These are phyloP conservation scores for Populus tomentosa DNA, from an alignment of 441 rosid genomes.

Conservation along the genomic window DNA sequence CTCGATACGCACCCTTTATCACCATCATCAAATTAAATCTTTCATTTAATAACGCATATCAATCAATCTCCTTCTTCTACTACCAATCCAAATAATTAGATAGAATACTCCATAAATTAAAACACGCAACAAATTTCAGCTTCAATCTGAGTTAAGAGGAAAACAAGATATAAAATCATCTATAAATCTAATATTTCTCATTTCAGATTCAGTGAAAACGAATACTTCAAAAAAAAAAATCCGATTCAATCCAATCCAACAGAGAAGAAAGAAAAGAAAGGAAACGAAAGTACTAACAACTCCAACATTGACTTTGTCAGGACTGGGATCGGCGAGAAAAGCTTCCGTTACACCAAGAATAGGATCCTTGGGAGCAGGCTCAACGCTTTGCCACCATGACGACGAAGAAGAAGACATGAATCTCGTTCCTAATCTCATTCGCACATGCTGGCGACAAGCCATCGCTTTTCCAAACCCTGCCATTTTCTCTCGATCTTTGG, in stretches of 20 bases:
- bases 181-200: background rate
- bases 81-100: background rate
- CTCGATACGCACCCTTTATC: conserved; percentile 93
- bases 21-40: background rate
- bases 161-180: background rate
- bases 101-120: background rate
- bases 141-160: background rate
- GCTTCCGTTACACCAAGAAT: conserved; percentile 96
- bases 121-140: background rate
- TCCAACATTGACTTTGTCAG: conserved; percentile 89
- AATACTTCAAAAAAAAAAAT: background rate
- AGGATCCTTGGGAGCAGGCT: conserved; percentile 90
- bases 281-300: conserved; percentile 48
- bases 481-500: conserved; percentile 14
- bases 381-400: conserved; percentile 82
- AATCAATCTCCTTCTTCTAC: background rate
- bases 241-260: background rate
- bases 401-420: conserved; percentile 35
- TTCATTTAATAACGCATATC: background rate
- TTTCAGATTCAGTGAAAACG: background rate
- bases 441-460: conserved; percentile 21
- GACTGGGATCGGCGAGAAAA: conserved; percentile 77
- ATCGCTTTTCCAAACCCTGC: conserved; percentile 28
- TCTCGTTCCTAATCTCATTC: conserved; percentile 39
- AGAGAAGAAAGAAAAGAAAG: background rate